Percentiles rank a stretch among this genome's conserved stretches.
These are phyloP conservation scores for Betula pendula DNA, from an alignment of 306 rosid species.

Conservation along the genomic window DNA sequence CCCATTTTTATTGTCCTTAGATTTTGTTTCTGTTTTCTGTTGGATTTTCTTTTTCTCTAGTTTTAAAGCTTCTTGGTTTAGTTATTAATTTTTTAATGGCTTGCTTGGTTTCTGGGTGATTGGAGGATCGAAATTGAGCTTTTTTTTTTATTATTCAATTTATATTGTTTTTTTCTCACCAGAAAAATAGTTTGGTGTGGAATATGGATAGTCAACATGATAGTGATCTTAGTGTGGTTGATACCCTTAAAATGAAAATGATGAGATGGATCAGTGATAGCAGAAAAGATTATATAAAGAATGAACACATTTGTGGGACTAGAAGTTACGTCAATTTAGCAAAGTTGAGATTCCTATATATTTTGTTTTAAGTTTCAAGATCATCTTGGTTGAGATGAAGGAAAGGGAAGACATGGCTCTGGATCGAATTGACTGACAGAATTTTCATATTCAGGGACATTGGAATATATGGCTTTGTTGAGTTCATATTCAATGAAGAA, in stretches of 20 bases:
- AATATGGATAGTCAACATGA: background rate
- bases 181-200: too few species aligned
- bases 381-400: background rate
- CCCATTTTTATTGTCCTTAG: background rate
- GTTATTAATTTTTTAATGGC: constrained; percentile 8
- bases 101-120: constrained; percentile 2
- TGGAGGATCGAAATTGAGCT: background rate
- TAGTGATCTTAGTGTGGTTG: background rate
- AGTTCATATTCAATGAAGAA: background rate
- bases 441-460: background rate
- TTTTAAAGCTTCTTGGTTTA: background rate
- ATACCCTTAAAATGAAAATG: background rate
- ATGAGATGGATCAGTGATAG: background rate
- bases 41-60: background rate
- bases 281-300: background rate
- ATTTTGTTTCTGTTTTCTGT: background rate
- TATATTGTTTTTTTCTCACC: background rate
- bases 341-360: background rate
- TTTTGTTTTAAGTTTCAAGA: background rate
- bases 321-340: background rate
- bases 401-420: background rate
- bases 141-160: background rate
- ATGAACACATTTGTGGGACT: background rate
- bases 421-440: background rate
- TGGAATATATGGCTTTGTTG: background rate